Evolutionary conservation across 2,329 filamentous ascomycete genomes (phyloP), one percentile per base, ranked within the genome.

Genomic region (Zarea fungicola): DNA sequence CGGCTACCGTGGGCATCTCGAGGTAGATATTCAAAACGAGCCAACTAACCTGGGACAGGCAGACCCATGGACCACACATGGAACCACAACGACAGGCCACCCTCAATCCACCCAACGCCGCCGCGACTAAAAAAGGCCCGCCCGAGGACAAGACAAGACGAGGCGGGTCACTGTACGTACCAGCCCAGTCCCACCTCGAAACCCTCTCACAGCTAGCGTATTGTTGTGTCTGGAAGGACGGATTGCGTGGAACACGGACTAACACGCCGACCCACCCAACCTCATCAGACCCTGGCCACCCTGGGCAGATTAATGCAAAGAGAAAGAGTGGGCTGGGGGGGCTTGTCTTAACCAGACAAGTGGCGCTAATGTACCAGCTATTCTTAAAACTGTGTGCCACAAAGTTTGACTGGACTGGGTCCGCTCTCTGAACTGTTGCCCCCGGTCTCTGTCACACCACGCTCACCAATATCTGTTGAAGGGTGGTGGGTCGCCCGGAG

Each of bases 311-410:
- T 47, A 47, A 47, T 47, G 44, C 44, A 47, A 22, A 25, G 25
- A 25, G 18, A 40, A 19, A 16, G 25, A 25, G 21, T 14, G n/a
- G 31, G 19, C 19, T 7, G 26, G 19, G 5, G 35, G 28, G 28
- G 36, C 31, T 37, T 42, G 40, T 49, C 39, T 42, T 49, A 26
- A 35, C 29, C 22, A 37, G 37, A 48, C 39, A 48, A 36, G 46
- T 42, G 46, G 46, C 37, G 58, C 63, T 62, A 63, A 66, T 66
- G 65, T 63, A 58, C 58, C 64, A 65, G 64, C 70, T 73, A 72
- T 73, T 73, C 68, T 72, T 70, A 66, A 69, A 65, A 56, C 57
- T 49, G 29, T 58, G 59, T 57, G 56, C 53, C 52, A 56, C 56
- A 67, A 65, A 60, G 58, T 63, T 68, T 58, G 62, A 61, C 58